Percentiles rank a stretch among this genome's conserved stretches.
phyloP scores from a whole-genome alignment of 1,284 basidiomycete genomes.

The Malassezia obtusa region DNA sequence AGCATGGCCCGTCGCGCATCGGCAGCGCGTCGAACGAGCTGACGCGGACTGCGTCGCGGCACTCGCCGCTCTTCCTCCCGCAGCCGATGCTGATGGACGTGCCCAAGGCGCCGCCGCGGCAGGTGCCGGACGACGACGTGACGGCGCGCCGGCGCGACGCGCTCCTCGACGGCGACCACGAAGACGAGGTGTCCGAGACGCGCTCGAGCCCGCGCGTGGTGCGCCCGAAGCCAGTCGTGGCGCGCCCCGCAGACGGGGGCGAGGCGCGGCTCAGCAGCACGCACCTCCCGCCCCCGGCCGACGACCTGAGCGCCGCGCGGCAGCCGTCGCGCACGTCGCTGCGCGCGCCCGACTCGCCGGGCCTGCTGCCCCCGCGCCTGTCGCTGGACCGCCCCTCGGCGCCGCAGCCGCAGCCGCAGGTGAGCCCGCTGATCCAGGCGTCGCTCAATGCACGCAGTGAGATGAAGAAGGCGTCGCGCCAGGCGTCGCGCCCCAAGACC shows the following conservation, averaged over 20 bases:
- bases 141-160: neutral
- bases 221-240: constrained; percentile 15
- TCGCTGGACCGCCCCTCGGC: constrained; percentile 12
- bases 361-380: constrained; percentile 11
- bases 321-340: neutral
- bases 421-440: constrained; percentile 46
- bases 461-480: constrained; percentile 32
- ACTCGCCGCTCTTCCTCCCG: neutral
- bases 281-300: neutral
- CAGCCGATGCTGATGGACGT: neutral
- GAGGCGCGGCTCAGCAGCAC: neutral
- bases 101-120: constrained; percentile 13
- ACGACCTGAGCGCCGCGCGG: neutral
- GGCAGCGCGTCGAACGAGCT: neutral
- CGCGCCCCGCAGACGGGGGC: neutral
- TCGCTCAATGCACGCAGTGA: constrained; percentile 41
- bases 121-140: constrained; percentile 2
- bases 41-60: neutral
- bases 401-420: constrained; percentile 38
- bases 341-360: constrained; percentile 21
- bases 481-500: constrained; percentile 44
- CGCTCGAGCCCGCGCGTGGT: constrained; percentile 10
- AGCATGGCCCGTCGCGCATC: neutral
- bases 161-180: neutral
- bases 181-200: neutral